Percentiles rank a stretch among this genome's conserved stretches.
phyloP scores from a whole-genome alignment of 305 asterid species.

The Fraxinus albicans region DNA sequence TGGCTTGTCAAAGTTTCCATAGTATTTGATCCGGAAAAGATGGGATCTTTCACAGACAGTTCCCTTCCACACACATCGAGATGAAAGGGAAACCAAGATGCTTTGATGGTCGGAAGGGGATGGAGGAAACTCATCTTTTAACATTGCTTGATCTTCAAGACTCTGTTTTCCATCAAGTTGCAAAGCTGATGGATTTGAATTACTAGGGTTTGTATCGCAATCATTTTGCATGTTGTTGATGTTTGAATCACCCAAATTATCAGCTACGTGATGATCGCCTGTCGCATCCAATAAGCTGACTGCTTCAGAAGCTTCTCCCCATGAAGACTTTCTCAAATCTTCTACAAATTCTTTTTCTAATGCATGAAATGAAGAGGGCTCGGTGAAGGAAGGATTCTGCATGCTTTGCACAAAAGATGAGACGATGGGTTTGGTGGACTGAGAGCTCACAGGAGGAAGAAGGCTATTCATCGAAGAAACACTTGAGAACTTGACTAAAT shows the following conservation, averaged over 20 bases:
- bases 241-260: slow-evolving; percentile 31
- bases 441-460: slow-evolving; percentile 36
- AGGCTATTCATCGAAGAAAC: slow-evolving; percentile 25
- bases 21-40: slow-evolving; percentile 87
- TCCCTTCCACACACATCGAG: slow-evolving; percentile 93
- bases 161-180: slow-evolving; percentile 43
- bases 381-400: slow-evolving; percentile 34
- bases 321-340: slow-evolving; percentile 31
- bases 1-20: slow-evolving; percentile 88
- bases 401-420: slow-evolving; percentile 36
- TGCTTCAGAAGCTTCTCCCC: slow-evolving; percentile 34
- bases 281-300: slow-evolving; percentile 20
- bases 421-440: slow-evolving; percentile 33
- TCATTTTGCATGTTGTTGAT: slow-evolving; percentile 34
- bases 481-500: slow-evolving; percentile 37
- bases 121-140: slow-evolving; percentile 75
- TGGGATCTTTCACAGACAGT: slow-evolving; percentile 92
- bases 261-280: slow-evolving; percentile 27
- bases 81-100: slow-evolving; percentile 86
- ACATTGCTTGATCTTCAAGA: slow-evolving; percentile 43
- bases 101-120: slow-evolving; percentile 90
- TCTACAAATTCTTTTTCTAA: slow-evolving; percentile 31
- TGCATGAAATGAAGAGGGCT: slow-evolving; percentile 31
- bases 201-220: slow-evolving; percentile 31
- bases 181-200: slow-evolving; percentile 32